Conservation (phyloP, 768 basidiomycete species). For the Pleurotus tuber-regium region DNA sequence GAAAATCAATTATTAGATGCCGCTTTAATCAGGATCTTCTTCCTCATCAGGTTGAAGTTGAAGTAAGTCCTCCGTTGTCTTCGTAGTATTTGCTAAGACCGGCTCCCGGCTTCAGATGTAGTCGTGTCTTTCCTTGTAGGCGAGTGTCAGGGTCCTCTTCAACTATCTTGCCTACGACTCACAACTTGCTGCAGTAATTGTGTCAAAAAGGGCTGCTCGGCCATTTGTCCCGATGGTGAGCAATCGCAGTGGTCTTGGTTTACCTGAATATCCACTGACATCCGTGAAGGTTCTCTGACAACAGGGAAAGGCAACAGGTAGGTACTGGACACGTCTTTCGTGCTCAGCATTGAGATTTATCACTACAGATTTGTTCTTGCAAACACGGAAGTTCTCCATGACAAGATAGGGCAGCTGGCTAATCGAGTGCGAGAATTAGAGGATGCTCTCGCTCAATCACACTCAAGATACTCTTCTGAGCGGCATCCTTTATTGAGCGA, state of each 20-base stretch:
- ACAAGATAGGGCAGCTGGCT: constrained; percentile 60
- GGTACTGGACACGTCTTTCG: constrained; percentile 8
- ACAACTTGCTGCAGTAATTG: constrained; percentile 38
- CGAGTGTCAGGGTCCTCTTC: constrained; percentile 22
- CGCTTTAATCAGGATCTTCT: constrained; percentile 13
- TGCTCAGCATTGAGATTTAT: constrained; percentile 7
- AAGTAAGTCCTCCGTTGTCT: constrained; percentile 41
- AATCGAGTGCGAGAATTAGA: constrained; percentile 67
- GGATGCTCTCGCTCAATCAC: constrained; percentile 57
- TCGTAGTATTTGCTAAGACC: constrained; percentile 11
- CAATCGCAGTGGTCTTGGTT: constrained; percentile 11
- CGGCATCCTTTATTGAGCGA: constrained; percentile 58
- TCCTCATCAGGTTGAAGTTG: constrained; percentile 54
- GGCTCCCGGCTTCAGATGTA: constrained; percentile 40
- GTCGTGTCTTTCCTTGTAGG: constrained; percentile 67
- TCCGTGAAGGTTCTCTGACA: constrained; percentile 55
- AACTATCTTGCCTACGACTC: not conserved
- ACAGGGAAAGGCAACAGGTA: constrained; percentile 75
- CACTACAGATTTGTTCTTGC: constrained; percentile 60
- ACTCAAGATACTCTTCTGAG: constrained; percentile 43
- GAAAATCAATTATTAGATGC: constrained; percentile 6
- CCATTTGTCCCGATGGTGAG: constrained; percentile 67
- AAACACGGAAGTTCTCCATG: constrained; percentile 67
- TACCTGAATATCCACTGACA: constrained; percentile 14
- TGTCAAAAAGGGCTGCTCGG: constrained; percentile 54